Evolutionary conservation across 495 filamentous ascomycete species (phyloP).

Genomic region (Podospora sp.): DNA sequence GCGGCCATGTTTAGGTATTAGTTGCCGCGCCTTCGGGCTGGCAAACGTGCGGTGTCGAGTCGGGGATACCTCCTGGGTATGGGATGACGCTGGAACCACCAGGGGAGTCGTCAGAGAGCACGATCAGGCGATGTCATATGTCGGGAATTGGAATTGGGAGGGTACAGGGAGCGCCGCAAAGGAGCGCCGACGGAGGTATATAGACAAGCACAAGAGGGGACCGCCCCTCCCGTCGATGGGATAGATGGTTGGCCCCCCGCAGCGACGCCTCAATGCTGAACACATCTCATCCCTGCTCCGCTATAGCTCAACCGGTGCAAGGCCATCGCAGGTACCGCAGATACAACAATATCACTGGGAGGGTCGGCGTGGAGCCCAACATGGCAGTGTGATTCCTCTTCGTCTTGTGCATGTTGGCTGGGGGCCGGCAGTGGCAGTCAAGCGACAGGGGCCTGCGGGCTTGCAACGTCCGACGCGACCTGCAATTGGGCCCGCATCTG

Average conservation of each 20-base stretch:
- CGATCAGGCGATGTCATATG: constrained; percentile 4
- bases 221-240: not conserved
- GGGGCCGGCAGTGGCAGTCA: constrained; percentile 21
- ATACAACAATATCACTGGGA: constrained; percentile 5
- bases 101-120: not conserved
- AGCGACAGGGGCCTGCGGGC: constrained; percentile 10
- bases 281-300: not conserved
- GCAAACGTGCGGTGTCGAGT: not conserved
- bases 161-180: constrained; percentile 6
- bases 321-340: not conserved
- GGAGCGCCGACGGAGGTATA: constrained; percentile 10
- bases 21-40: constrained; percentile 2
- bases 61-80: constrained; percentile 9
- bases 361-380: not conserved
- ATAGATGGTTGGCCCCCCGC: not conserved
- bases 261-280: constrained; percentile 2
- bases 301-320: constrained; percentile 3
- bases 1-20: constrained; percentile 26
- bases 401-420: constrained; percentile 1
- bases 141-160: not conserved
- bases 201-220: not conserved
- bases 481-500: constrained; percentile 25
- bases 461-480: constrained; percentile 3
- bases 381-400: constrained; percentile 7
- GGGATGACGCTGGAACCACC: constrained; percentile 15